A percentile compares a stretch with the other conserved stretches of the same genome.
These are phyloP conservation scores for Termitomyces sp. DNA, from an alignment of 1,284 basidiomycete species.

Conservation along the genomic window DNA sequence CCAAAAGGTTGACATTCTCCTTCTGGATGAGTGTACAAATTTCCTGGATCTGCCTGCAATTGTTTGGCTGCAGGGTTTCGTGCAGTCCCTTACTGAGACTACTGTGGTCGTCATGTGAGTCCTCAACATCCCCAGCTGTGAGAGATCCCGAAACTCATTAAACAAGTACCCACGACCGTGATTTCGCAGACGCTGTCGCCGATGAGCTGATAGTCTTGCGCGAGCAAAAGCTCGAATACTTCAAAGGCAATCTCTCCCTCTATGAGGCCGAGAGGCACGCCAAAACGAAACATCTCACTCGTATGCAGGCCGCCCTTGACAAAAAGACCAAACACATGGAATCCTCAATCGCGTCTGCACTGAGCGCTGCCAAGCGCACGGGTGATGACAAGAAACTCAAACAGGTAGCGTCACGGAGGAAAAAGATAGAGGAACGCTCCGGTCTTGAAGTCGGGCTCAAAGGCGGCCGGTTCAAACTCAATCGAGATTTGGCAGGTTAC, in stretches of 20 bases:
- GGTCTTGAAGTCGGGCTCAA: slow-evolving; percentile 37
- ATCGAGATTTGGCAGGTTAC: slow-evolving; percentile 51
- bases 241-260: slow-evolving; percentile 56
- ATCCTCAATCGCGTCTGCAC: slow-evolving; percentile 38
- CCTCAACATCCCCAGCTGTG: not conserved
- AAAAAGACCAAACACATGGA: slow-evolving; percentile 38
- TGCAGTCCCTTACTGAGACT: slow-evolving; percentile 38
- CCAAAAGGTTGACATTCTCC: slow-evolving; percentile 68
- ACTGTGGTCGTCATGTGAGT: slow-evolving; percentile 54
- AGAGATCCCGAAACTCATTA: not conserved
- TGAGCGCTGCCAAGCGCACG: slow-evolving; percentile 47
- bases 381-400: slow-evolving; percentile 63
- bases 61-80: slow-evolving; percentile 64
- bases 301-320: slow-evolving; percentile 45
- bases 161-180: slow-evolving; percentile 62
- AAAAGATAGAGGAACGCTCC: slow-evolving; percentile 42
- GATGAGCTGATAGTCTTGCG: slow-evolving; percentile 68
- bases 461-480: slow-evolving; percentile 58
- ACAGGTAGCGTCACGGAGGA: slow-evolving; percentile 44
- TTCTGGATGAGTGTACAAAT: slow-evolving; percentile 43
- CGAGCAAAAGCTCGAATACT: slow-evolving; percentile 52
- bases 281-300: slow-evolving; percentile 42
- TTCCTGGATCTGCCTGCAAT: slow-evolving; percentile 47
- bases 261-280: slow-evolving; percentile 53
- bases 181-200: slow-evolving; percentile 61